These are phyloP conservation scores for Scleromitrula shiraiana DNA, from an alignment of 2,329 filamentous ascomycete species.

Conservation along the genomic window DNA sequence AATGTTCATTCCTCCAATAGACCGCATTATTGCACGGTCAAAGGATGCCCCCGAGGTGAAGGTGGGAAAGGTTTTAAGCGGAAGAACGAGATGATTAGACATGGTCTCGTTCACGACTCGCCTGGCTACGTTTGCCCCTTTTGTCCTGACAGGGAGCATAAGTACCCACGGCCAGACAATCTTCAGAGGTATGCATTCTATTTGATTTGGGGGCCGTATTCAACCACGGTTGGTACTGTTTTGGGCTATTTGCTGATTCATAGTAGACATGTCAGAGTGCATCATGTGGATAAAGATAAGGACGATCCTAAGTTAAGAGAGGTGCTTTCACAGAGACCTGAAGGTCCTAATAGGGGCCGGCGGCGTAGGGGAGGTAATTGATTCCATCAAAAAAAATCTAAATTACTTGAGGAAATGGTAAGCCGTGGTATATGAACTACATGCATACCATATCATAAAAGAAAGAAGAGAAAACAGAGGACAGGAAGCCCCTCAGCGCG, in stretches of 20 bases:
- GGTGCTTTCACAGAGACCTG: slow-evolving; percentile 76
- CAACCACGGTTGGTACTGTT: background rate
- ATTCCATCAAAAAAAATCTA: too few relatives aligned
- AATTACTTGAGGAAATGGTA: background rate
- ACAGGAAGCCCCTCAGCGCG: too few relatives aligned
- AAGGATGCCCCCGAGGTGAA: slow-evolving; percentile 53
- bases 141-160: slow-evolving; percentile 87
- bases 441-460: too few relatives aligned
- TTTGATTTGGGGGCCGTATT: background rate
- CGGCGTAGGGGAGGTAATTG: slow-evolving; percentile 43
- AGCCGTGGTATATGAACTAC: background rate
- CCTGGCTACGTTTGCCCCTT: slow-evolving; percentile 96
- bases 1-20: slow-evolving; percentile 60
- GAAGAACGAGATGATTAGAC: slow-evolving; percentile 66
- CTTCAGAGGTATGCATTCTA: slow-evolving; percentile 64
- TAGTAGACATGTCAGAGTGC: slow-evolving; percentile 78
- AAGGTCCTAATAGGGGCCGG: slow-evolving; percentile 75
- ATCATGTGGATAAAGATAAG: slow-evolving; percentile 83
- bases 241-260: slow-evolving; percentile 1
- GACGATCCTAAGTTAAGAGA: slow-evolving; percentile 75
- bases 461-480: too few relatives aligned
- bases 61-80: slow-evolving; percentile 62
- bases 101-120: slow-evolving; percentile 84
- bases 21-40: slow-evolving; percentile 58
- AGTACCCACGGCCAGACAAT: slow-evolving; percentile 92